These are phyloP conservation scores for Paracorniculantispora psalliotae DNA, from an alignment of 2,329 filamentous ascomycete species.

Conservation along the genomic window DNA sequence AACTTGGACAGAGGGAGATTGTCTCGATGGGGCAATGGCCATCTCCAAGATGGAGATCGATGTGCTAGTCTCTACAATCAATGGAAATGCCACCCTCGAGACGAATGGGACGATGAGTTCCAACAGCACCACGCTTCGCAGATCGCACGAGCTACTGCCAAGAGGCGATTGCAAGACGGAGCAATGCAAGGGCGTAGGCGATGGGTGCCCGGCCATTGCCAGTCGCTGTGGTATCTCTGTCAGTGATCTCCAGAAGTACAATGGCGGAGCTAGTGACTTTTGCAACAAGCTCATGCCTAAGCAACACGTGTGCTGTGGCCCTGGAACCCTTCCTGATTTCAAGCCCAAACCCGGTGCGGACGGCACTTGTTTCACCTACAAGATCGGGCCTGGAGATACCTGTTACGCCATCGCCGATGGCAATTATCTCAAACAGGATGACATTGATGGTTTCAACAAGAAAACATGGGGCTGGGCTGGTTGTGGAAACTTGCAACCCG, in stretches of 20 bases:
- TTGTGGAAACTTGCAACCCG: conserved; percentile 16
- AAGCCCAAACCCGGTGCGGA: background rate
- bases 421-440: conserved; percentile 13
- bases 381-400: background rate
- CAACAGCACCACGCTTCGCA: background rate
- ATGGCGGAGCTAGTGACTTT: background rate
- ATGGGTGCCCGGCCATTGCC: background rate
- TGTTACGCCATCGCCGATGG: background rate
- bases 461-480: conserved; percentile 25
- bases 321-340: background rate
- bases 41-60: background rate
- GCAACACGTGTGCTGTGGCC: background rate
- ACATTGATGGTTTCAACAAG: conserved; percentile 19
- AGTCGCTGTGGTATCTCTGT: background rate
- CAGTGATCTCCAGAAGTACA: background rate
- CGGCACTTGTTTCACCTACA: background rate
- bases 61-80: background rate
- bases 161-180: background rate
- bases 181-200: no score
- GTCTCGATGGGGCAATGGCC: background rate
- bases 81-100: background rate
- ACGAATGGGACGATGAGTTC: no score
- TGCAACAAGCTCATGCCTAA: background rate
- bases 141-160: background rate
- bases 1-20: background rate